A percentile compares a stretch with the other conserved stretches of the same genome.
Conservation (phyloP, 192 early-diverging fungal species). For the Mortierella hygrophila region DNA sequence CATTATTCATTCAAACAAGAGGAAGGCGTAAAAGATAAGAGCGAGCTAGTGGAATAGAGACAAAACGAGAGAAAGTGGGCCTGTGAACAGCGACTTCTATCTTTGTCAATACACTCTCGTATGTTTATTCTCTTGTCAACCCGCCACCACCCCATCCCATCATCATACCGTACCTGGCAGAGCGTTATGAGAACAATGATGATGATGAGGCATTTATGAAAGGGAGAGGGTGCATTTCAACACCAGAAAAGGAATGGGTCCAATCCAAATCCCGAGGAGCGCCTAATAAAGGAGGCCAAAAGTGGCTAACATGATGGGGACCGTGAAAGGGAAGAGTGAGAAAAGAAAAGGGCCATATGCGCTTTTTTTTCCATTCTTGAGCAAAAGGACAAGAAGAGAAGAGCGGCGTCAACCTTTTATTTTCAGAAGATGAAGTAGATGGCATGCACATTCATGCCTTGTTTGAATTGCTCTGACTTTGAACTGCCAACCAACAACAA, state of each 20-base stretch:
- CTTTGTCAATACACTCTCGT: background rate
- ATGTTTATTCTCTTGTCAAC: background rate
- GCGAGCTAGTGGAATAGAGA: background rate
- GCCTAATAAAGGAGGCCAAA: background rate
- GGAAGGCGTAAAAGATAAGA: background rate
- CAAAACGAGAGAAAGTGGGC: background rate
- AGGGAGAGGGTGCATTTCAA: no score
- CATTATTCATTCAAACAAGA: no score
- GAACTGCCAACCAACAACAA: no score
- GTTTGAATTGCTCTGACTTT: no score
- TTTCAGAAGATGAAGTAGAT: background rate
- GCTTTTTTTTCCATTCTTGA: conserved; percentile 1
- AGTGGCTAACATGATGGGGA: no score
- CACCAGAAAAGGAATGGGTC: background rate
- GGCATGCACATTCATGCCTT: background rate
- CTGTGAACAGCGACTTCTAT: background rate
- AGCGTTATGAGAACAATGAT: no score
- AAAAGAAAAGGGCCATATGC: background rate
- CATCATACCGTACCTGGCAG: background rate
- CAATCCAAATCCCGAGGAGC: background rate
- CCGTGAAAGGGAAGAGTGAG: background rate
- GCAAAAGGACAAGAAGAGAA: background rate
- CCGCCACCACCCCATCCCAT: background rate
- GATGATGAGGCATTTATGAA: no score
- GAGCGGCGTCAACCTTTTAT: background rate